These are phyloP conservation scores for Psilocybe cubensis DNA, from an alignment of 768 basidiomycete species.

Conservation along the genomic window DNA sequence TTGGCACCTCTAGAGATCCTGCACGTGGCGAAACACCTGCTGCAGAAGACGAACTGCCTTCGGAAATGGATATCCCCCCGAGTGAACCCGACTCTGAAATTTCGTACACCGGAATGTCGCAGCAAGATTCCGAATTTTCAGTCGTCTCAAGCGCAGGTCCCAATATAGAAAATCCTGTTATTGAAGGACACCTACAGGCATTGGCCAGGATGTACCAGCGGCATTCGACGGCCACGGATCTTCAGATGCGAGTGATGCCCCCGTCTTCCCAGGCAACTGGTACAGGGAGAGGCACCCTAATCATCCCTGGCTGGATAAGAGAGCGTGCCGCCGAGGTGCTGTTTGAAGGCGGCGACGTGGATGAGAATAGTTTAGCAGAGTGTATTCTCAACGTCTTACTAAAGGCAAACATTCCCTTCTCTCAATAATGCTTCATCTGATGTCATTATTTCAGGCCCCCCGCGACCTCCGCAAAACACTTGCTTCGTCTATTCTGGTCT, in stretches of 20 bases:
- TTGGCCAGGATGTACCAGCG: constrained; percentile 73
- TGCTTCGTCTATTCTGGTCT: constrained; percentile 81
- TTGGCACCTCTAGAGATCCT: constrained; percentile 43
- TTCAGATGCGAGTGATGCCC: constrained; percentile 70
- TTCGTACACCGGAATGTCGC: constrained; percentile 54
- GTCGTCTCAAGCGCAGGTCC: constrained; percentile 43
- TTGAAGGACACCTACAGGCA: constrained; percentile 62
- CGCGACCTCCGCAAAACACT: constrained; percentile 88
- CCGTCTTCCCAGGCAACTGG: constrained; percentile 69
- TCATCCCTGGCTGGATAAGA: constrained; percentile 94
- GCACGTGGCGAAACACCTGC: constrained; percentile 30
- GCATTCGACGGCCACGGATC: constrained; percentile 77
- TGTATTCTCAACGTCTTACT: constrained; percentile 77
- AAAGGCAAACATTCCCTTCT: constrained; percentile 54
- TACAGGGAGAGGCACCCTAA: constrained; percentile 75
- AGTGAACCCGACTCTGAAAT: constrained; percentile 70
- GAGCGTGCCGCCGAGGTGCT: constrained; percentile 91
- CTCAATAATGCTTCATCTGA: neutral
- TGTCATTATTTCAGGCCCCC: constrained; percentile 60
- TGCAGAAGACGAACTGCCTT: constrained; percentile 39
- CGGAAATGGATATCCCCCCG: constrained; percentile 44
- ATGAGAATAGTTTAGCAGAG: constrained; percentile 85
- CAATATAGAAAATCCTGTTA: constrained; percentile 29
- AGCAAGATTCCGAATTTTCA: constrained; percentile 62
- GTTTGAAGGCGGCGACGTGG: constrained; percentile 89